These are phyloP conservation scores for Musa itinerans DNA, from an alignment of 176 grass and related monocot species.

Conservation along the genomic window DNA sequence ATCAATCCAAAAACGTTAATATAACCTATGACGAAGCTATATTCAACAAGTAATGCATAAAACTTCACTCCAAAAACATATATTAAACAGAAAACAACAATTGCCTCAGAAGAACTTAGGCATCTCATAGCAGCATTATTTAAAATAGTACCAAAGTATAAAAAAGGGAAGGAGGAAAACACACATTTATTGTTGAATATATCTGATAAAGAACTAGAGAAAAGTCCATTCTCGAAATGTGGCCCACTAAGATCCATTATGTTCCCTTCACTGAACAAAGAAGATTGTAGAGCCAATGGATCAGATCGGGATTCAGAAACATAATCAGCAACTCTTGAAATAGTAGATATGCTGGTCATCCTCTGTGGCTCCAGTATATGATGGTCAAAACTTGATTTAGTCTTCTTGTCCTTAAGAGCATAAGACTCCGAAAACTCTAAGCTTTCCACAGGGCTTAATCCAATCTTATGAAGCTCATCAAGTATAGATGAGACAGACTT, in stretches of 20 bases:
- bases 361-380: conserved; percentile 45
- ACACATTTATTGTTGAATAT: conserved; percentile 79
- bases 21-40: background rate
- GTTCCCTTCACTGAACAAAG: conserved; percentile 35
- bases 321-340: conserved; percentile 35
- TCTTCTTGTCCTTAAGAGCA: conserved; percentile 42
- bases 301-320: conserved; percentile 35
- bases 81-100: background rate
- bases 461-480: conserved; percentile 49
- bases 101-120: background rate
- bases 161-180: conserved; percentile 15
- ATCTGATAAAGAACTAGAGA: conserved; percentile 69
- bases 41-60: background rate
- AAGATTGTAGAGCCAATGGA: conserved; percentile 25
- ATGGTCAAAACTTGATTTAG: conserved; percentile 47
- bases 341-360: conserved; percentile 34
- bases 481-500: conserved; percentile 51
- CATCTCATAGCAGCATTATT: background rate
- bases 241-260: conserved; percentile 34
- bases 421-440: conserved; percentile 32
- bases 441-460: conserved; percentile 27
- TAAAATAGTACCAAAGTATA: conserved; percentile 5
- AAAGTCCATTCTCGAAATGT: conserved; percentile 57
- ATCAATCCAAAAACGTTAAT: background rate
- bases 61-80: background rate